Evolutionary conservation across 257 asterid genomes (phyloP), one percentile per base, ranked within the genome.

Genomic region (Striga asiatica): DNA sequence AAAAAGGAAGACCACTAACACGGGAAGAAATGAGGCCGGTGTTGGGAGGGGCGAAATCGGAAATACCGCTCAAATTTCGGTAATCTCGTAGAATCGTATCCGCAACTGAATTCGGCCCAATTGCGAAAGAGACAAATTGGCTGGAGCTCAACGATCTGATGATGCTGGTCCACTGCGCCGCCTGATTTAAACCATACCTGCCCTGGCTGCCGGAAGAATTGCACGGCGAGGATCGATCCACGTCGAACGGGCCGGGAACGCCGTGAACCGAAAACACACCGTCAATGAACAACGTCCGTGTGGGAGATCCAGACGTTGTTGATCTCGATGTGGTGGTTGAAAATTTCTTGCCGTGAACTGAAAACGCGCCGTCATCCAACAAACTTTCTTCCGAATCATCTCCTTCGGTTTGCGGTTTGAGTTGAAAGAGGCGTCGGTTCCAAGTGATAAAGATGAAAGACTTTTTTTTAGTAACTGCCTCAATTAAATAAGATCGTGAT

Each of bases 231-330:
- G 80, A 42, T 1, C 51, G 65, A 56, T 62, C 58, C 47, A 37
- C 21, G 21, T 71, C 66, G 73, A 88, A 81, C 4, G 84, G 66
- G 14, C 69, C 64, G 14, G 13, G 35, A 32, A 88, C 78, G 2
- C 95, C 97, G 64, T 88, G 95, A 8, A 88, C 76, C 1, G 83
- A 68, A 5, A 84, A 20, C 35, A 71, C 62, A 18, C 73, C 85
- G 41, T 61, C 72, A 47, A 82, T 78, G 58, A 84, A 88, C 66
- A 88, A 2, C n/a, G 52, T 84, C 91, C 10, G 81, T 91, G 52
- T 88, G 80, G 13, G 95, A 66, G 46, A 88, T 32, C 73, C 35
- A 18, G 50, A 79, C 80, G 39, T 67, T 45, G 72, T 88, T 88
- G 75, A 88, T 78, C 75, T 16, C 54, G 7, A 88, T 10, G 8